Conservation (phyloP, 1,284 basidiomycete genomes). For the Sutorius eximius region DNA sequence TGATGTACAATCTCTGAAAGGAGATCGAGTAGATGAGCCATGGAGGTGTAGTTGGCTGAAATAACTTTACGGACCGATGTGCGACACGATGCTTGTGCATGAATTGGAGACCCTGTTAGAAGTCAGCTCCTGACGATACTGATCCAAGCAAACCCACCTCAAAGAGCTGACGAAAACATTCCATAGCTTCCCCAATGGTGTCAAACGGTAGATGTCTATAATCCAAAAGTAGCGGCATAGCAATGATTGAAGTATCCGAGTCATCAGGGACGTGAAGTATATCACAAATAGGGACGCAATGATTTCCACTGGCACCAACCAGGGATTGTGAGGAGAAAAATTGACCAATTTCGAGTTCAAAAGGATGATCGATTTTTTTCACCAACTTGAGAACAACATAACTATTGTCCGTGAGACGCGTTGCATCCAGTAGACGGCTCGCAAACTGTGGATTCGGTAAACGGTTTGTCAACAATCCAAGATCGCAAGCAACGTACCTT, state of each 20-base stretch:
- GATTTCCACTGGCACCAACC: slow-evolving; percentile 28
- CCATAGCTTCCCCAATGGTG: slow-evolving; percentile 36
- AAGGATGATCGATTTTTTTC: slow-evolving; percentile 10
- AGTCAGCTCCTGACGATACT: neutral
- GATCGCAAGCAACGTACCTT: too few species aligned
- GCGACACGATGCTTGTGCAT: too few species aligned
- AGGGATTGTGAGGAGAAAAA: slow-evolving; percentile 21
- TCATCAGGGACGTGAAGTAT: slow-evolving; percentile 18
- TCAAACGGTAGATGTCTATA: slow-evolving; percentile 27
- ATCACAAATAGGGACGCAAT: slow-evolving; percentile 38
- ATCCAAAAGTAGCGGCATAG: too few species aligned
- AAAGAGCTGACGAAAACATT: slow-evolving; percentile 37
- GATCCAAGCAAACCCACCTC: slow-evolving; percentile 37
- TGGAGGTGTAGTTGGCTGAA: too few species aligned
- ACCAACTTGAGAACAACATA: slow-evolving; percentile 36
- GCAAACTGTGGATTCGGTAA: slow-evolving; percentile 9
- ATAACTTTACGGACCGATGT: too few species aligned
- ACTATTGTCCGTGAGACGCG: slow-evolving; percentile 30
- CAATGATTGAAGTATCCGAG: slow-evolving; percentile 19
- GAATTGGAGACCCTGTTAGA: slow-evolving; percentile 20
- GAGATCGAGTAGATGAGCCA: too few species aligned
- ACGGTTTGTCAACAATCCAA: too few species aligned
- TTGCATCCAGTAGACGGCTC: slow-evolving; percentile 33
- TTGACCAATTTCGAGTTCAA: slow-evolving; percentile 30
- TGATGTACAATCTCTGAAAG: slow-evolving; percentile 15